phyloP scores from a whole-genome alignment of 805 yeast genomes.

The Schwanniomyces vanrijiae region DNA sequence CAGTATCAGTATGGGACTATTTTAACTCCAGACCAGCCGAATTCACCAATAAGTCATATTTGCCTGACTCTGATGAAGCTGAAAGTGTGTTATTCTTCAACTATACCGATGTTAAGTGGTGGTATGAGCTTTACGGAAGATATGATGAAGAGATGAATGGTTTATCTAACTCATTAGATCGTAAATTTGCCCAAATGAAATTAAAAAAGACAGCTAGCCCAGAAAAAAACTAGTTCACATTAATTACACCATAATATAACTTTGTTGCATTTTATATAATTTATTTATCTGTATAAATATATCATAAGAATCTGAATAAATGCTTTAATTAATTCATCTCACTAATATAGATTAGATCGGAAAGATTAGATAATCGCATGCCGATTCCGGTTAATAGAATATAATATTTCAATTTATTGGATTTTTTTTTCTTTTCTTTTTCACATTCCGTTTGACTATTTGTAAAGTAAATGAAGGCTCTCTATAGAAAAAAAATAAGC shows the following conservation, averaged over 20 bases:
- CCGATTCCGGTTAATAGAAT: not conserved
- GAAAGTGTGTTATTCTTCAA: conserved; percentile 58
- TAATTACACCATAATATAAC: not conserved
- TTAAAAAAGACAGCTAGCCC: conserved; percentile 7
- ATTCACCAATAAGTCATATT: conserved; percentile 57
- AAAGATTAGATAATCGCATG: not conserved
- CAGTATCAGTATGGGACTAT: conserved; percentile 92
- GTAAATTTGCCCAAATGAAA: conserved; percentile 41
- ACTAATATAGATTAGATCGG: not conserved
- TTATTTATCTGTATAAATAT: not conserved
- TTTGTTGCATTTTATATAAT: not conserved
- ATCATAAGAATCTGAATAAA: not conserved
- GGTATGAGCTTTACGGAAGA: conserved; percentile 84
- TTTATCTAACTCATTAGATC: conserved; percentile 37
- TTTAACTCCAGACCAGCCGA: conserved; percentile 74
- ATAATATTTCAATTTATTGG: not conserved
- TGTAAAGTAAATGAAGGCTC: not conserved
- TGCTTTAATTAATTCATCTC: not conserved
- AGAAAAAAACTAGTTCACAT: not conserved
- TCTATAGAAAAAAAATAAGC: not conserved
- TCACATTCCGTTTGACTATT: not conserved
- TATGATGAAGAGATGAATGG: conserved; percentile 57
- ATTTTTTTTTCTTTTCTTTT: not conserved
- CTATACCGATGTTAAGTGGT: conserved; percentile 69
- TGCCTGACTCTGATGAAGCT: conserved; percentile 10